Evolutionary conservation across 257 asterid species (phyloP), one percentile per base, ranked within the genome.

Genomic region (Solanum corneliomulleri): DNA sequence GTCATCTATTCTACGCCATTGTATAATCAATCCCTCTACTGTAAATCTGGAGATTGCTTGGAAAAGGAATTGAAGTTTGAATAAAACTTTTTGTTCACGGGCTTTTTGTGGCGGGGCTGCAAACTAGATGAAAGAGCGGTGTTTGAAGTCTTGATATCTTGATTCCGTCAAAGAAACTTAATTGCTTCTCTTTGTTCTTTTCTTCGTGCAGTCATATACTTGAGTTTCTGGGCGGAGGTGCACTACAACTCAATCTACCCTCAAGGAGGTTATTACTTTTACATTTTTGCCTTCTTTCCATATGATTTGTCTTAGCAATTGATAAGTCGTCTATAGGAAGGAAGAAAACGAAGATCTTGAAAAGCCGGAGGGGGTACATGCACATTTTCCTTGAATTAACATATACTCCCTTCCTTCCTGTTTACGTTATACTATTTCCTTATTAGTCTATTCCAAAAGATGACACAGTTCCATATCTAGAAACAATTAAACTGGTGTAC

Each of bases 181-280:
- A 47, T 47, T 47, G 85, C 21, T 44, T 47, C 88, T 85, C 83
- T 60, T 60, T 41, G 23, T 37, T 33, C 70, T 81, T 62, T 11
- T 80, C 52, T 82, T 74, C 6, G 31, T 90, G 94, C 98, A 97
- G 99, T 94, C 69, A 92, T 96, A 85, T 92, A 89, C 88, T 89
- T 97, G 90, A 97, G 99, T 86, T 97, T 97, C 90, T 97, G 99
- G 99, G 97, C 99, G 7, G 99, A 97, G 93, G 99, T 97, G 83
- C 99, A 97, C 88, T 97, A 97, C 93, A 95, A 97, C 94, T 94
- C 98, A 25, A 94, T 97, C 87, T 95, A 97, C 89, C 98, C 98
- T 21, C 96, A 88, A 37, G 98, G 95, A 94, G 99, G 99, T 97
- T 92, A 87, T 86, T 21, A 52, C 49, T 23, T 35, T 5, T 33